phyloP scores from a whole-genome alignment of 306 rosid species.

The Astragalus glycyphyllos region DNA sequence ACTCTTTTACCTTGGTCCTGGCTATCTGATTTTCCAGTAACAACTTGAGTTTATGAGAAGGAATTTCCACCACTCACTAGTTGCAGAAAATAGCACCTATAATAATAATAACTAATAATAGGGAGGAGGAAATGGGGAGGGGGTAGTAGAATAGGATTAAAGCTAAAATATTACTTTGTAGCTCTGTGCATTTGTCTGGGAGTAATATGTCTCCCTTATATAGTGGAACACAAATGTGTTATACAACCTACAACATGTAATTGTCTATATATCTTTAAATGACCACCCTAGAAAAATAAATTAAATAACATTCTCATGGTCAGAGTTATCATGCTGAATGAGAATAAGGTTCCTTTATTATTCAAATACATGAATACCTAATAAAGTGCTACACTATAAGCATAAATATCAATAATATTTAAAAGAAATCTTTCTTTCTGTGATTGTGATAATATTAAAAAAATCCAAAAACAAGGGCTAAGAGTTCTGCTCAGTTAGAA shows the following conservation, averaged over 20 bases:
- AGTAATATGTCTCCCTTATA: slow-evolving; percentile 32
- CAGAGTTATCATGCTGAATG: slow-evolving; percentile 37
- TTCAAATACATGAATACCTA: background rate
- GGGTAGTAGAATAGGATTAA: background rate
- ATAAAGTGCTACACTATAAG: slow-evolving; percentile 12
- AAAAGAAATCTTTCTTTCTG: background rate
- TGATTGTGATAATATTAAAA: slow-evolving; percentile 9
- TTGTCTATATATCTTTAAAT: slow-evolving; percentile 44
- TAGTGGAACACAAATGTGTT: slow-evolving; percentile 12
- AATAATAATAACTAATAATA: background rate
- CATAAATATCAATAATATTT: slow-evolving; percentile 23
- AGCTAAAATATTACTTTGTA: slow-evolving; percentile 9
- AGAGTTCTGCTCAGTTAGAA: slow-evolving; percentile 10
- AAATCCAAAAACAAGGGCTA: background rate
- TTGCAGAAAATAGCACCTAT: background rate
- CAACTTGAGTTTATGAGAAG: no score
- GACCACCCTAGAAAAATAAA: slow-evolving; percentile 33
- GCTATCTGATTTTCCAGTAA: no score
- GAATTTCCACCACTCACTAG: background rate
- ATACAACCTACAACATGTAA: slow-evolving; percentile 15
- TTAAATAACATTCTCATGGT: slow-evolving; percentile 5
- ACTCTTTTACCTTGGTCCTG: no score
- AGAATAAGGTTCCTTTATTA: slow-evolving; percentile 40
- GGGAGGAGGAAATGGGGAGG: background rate
- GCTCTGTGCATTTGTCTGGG: slow-evolving; percentile 16